Conservation (phyloP, 371 early-diverging fungal genomes). For the Basidiobolus meristosporus region DNA sequence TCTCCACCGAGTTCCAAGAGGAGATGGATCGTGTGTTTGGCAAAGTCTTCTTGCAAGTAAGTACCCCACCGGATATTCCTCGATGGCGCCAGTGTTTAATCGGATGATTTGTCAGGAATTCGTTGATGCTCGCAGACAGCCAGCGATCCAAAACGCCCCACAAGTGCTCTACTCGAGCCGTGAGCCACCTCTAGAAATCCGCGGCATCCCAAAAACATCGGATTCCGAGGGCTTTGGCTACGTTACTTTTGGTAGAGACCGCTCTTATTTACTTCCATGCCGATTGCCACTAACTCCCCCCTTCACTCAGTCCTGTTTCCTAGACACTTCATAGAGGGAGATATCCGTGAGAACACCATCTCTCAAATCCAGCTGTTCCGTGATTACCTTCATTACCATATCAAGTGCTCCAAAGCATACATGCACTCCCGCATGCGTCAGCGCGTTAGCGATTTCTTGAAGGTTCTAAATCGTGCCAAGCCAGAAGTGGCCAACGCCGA, state of each 20-base stretch:
- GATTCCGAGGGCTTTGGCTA: slow-evolving; percentile 49
- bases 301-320: slow-evolving; percentile 69
- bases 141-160: slow-evolving; percentile 81
- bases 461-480: slow-evolving; percentile 94
- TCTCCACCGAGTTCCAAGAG: slow-evolving; percentile 89
- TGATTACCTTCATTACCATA: slow-evolving; percentile 96
- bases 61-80: background rate
- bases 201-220: slow-evolving; percentile 55
- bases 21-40: slow-evolving; percentile 90
- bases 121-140: slow-evolving; percentile 87
- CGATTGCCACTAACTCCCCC: slow-evolving; percentile 1
- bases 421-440: slow-evolving; percentile 96
- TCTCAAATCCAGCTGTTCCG: slow-evolving; percentile 90
- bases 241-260: slow-evolving; percentile 77
- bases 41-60: slow-evolving; percentile 87
- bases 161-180: slow-evolving; percentile 83
- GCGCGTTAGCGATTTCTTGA: slow-evolving; percentile 86
- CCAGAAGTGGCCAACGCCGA: slow-evolving; percentile 65
- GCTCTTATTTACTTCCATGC: background rate
- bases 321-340: slow-evolving; percentile 55
- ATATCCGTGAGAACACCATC: slow-evolving; percentile 69
- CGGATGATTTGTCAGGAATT: slow-evolving; percentile 55
- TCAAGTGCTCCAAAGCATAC: slow-evolving; percentile 95
- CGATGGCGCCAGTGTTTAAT: background rate
- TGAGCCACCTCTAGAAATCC: slow-evolving; percentile 88